Evolutionary conservation across 768 basidiomycete species (phyloP), one percentile per base, ranked within the genome.

Genomic region (Cubamyces lactineus): DNA sequence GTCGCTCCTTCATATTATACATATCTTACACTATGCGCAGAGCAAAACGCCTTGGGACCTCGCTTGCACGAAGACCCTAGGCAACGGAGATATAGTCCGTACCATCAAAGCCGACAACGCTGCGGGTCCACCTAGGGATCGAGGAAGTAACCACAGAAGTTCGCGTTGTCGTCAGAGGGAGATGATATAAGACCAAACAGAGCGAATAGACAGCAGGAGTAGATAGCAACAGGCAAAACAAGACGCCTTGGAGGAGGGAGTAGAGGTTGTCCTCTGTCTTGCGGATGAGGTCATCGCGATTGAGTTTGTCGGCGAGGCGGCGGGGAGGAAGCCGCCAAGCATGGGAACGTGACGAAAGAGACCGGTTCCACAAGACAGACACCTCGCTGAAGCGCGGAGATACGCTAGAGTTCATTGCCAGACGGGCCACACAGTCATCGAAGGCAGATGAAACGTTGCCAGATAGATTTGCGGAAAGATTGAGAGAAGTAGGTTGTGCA

Each of bases 191-290:
- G 40, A 53, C 7, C 9, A 53, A 5, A 17, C 41, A 43, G 16
- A 53, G 30, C 51, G 43, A 15, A 16, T 41, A 53, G 53, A 53
- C 6, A 53, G 53, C 53, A 53, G 41, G 41, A n/a, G 23, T 13
- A 4, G 41, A 53, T 24, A 53, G 53, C 53, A 53, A 11, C 15
- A n/a, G 43, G 53, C 53, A 53, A 43, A 53, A 24, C 40, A 43
- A 42, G 41, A 28, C 53, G 24, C 53, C 53, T 41, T 42, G 41
- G 53, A 53, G 41, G 23, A 53, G 53, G 23, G 12, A 53, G 53
- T 5, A 23, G 16, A 53, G 53, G 40, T 26, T 28, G 23, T 42
- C 24, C 12, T 26, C 11, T 13, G 41, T 28, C 53, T n/a, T 43
- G 30, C 8, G 39, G 53, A 42, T 9, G 16, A 28, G 30, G 23